Base-by-base conservation (phyloP, 371 early-diverging fungal genomes). In the Mucor plumbeus region DNA sequence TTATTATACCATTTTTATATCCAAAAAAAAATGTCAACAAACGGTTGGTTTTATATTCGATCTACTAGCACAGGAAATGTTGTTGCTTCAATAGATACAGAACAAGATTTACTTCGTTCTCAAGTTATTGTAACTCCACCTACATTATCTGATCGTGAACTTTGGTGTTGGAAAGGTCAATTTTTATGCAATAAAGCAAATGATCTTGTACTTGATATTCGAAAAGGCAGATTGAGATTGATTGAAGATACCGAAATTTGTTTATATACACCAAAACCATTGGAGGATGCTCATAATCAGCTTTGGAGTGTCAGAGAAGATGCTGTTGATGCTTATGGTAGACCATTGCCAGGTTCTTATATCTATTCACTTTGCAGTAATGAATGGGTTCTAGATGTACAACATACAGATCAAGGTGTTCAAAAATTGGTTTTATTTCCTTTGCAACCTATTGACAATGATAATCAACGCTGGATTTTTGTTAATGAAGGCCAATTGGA, bases 221-320 rank as follows among this genome's bases (percentile, higher is more conserved):
- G 83, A 17, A 83, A 83, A 77, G 83, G 83, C 50, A 73, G 79
- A 9, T 70, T 83, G 38, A 70, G 81, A 56, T 60, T 83, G 55
- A 77, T 83, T 63, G 83, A 83, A 69, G 83, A 83, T 47, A 83
- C 83, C 5, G 81, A 83, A 43, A 77, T 83, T 19, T 83, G 83
- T 56, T 63, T 83, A n/a, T 80, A 73, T 44, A 44, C 71, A 21
- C 63, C 72, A 54, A 83, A 80, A 56, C 70, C 72, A 11, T 31
- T 62, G 11, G 79, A 75, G 39, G 78, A 79, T 64, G 77, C 79
- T 9, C 69, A 65, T 62, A 79, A 76, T 47, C 83, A 83, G 67
- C 65, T 75, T 33, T 83, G 83, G 83, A 67, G 71, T 21, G 68
- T 76, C 9, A 64, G 74, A 26, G 55, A 70, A 35, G 71, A 72